Percentiles rank a stretch among this genome's conserved stretches.
These are phyloP conservation scores for Thermomucor indicae-seudaticae DNA, from an alignment of 371 early-diverging fungal genomes.

Conservation along the genomic window DNA sequence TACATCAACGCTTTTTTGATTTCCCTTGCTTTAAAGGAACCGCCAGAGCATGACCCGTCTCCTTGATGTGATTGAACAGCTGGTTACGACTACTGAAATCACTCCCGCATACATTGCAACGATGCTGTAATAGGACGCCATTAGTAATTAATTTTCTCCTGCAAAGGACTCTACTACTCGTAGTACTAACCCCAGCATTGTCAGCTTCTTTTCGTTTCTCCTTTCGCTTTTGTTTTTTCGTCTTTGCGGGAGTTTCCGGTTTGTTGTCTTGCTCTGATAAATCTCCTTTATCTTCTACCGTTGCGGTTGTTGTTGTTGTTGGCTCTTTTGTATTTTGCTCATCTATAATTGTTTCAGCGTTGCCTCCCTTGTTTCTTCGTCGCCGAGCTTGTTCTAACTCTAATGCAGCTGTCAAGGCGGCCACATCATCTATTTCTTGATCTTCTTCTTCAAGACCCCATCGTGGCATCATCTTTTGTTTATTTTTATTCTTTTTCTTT, in stretches of 20 bases:
- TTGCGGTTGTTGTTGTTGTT: constrained; percentile 6
- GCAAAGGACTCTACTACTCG: no score
- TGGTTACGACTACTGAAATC: constrained; percentile 63
- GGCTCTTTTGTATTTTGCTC: constrained; percentile 7
- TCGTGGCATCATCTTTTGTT: constrained; percentile 30
- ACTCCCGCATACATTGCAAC: constrained; percentile 66
- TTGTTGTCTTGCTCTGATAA: no score
- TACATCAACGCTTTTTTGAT: neutral
- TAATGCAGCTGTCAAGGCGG: constrained; percentile 21
- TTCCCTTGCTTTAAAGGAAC: constrained; percentile 1
- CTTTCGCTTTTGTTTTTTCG: constrained; percentile 36
- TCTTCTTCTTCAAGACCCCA: constrained; percentile 21
- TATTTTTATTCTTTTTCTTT: constrained; percentile 33
- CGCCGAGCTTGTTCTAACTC: constrained; percentile 16
- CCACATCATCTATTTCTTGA: constrained; percentile 26
- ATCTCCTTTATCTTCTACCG: constrained; percentile 19
- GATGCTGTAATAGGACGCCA: constrained; percentile 8
- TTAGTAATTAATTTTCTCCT: neutral
- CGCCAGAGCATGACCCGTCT: constrained; percentile 70
- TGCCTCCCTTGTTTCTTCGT: constrained; percentile 9
- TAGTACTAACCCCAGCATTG: neutral
- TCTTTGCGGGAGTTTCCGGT: constrained; percentile 41
- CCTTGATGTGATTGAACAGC: constrained; percentile 72
- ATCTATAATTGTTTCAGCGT: constrained; percentile 4
- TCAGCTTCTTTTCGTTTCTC: constrained; percentile 16